Evolutionary conservation across 805 yeast species (phyloP), one percentile per base, ranked within the genome.

Genomic region (Barnettozyma siamensis): DNA sequence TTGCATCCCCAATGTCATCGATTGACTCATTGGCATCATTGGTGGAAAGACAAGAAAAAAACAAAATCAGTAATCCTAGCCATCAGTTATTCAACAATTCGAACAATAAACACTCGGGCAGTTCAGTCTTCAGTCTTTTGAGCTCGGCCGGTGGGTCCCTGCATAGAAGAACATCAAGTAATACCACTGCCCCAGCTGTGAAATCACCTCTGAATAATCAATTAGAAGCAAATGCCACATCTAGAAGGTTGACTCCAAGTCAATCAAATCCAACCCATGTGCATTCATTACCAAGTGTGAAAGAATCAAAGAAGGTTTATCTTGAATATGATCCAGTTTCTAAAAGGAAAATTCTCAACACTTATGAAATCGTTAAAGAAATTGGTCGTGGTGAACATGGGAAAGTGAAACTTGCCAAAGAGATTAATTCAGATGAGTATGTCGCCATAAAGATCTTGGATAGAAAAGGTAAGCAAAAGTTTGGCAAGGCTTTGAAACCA

Each of bases 351-450:
- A 78, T 83, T 28, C 70, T 93, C 46, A 93, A 93, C 63, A 80
- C 94, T 0, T 93, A 89, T 59, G 99, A 93, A 62, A 85, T 93
- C 29, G 64, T 88, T 24, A 71, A 75, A 20, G 97, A 89, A 64
- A 70, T 93, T 23, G 99, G 99, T 10, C 72, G 85, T 28, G 99
- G 99, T n/a, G 96, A 89, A 60, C 98, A 91, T 63, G 98, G 99
- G n/a, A 91, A 88, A 60, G 99, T 93, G 33, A 93, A 93, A 60
- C 70, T 93, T 16, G 99, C 95, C 0, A 75, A 75, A 45, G 91
- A 89, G 58, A 62, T 81, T 41, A 69, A 74, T n/a, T 62, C 70
- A 6, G 69, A 73, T 34, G 79, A 74, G 49, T 66, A 77, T 26
- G 95, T 88, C n/a, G 99, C 99, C 4, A 88, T 93, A 42, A 93